These are phyloP conservation scores for Aspergillus cristatus DNA, from an alignment of 495 filamentous ascomycete species.

Conservation along the genomic window DNA sequence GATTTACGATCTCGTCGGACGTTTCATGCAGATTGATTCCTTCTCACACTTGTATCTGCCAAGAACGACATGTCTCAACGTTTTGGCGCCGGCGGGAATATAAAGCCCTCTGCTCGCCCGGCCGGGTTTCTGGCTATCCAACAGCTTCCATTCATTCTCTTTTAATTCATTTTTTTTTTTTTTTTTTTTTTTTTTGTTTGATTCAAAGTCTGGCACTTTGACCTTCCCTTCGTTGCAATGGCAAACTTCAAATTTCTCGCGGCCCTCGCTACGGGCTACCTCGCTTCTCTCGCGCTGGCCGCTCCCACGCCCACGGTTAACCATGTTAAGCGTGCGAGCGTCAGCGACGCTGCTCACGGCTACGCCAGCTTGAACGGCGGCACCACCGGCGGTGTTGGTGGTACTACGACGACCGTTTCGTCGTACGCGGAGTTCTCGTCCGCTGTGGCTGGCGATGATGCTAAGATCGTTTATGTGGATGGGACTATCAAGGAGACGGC, in stretches of 20 bases:
- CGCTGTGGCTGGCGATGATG: conserved; percentile 34
- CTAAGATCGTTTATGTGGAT: conserved; percentile 40
- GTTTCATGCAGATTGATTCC: no score
- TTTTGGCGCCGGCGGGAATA: no score
- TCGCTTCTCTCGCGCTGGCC: conserved; percentile 21
- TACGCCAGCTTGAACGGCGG: conserved; percentile 40
- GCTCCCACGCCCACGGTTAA: conserved; percentile 18
- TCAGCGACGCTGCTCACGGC: conserved; percentile 23
- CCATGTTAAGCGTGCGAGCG: conserved; percentile 17
- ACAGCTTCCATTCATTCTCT: no score
- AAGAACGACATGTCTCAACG: no score
- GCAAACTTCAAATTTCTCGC: conserved; percentile 17
- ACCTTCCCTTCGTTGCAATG: conserved; percentile 11
- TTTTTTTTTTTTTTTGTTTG: no score
- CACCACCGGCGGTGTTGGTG: conserved; percentile 52
- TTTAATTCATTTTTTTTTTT: no score
- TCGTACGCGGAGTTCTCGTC: conserved; percentile 43
- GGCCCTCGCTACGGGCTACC: conserved; percentile 14
- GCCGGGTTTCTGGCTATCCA: no score
- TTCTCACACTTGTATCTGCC: no score
- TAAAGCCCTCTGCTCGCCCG: no score
- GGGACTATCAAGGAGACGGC: conserved; percentile 35
- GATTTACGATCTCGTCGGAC: no score
- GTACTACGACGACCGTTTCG: conserved; percentile 50
- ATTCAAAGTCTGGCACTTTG: no score